phyloP scores from a whole-genome alignment of 306 rosid genomes.

The Aeschynomene evenia region DNA sequence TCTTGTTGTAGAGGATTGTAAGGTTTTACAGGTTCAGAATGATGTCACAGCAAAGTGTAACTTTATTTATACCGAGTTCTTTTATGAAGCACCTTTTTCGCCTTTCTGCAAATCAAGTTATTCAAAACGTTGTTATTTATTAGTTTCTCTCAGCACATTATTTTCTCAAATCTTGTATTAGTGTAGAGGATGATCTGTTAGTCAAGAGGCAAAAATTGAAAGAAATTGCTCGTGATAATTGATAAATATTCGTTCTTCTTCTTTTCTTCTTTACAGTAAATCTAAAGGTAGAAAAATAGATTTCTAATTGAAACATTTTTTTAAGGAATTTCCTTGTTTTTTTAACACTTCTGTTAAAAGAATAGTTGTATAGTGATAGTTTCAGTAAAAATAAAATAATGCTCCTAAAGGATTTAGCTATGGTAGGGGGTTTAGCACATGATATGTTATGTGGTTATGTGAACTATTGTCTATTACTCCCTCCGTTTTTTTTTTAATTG shows the following conservation, averaged over 20 bases:
- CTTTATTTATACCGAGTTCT: not conserved
- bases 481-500: too few relatives aligned
- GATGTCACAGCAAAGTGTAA: not conserved
- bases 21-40: not conserved
- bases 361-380: not conserved
- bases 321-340: too few relatives aligned
- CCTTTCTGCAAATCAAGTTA: not conserved
- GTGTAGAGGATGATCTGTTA: not conserved
- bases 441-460: not conserved
- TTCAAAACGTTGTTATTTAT: not conserved
- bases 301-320: too few relatives aligned
- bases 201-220: not conserved
- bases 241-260: not conserved
- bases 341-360: too few relatives aligned
- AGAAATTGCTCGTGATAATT: not conserved
- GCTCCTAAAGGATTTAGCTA: too few relatives aligned
- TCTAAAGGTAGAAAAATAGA: too few relatives aligned
- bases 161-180: not conserved
- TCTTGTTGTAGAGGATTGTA: constrained; percentile 22
- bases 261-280: too few relatives aligned
- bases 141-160: not conserved
- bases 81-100: not conserved
- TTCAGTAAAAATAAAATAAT: not conserved
- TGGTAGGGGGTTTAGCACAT: not conserved
- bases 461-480: too few relatives aligned